Evolutionary conservation across 108 stramenopile genomes (phyloP), one percentile per base, ranked within the genome.

Genomic region (Cyclostephanos tholiformis): DNA sequence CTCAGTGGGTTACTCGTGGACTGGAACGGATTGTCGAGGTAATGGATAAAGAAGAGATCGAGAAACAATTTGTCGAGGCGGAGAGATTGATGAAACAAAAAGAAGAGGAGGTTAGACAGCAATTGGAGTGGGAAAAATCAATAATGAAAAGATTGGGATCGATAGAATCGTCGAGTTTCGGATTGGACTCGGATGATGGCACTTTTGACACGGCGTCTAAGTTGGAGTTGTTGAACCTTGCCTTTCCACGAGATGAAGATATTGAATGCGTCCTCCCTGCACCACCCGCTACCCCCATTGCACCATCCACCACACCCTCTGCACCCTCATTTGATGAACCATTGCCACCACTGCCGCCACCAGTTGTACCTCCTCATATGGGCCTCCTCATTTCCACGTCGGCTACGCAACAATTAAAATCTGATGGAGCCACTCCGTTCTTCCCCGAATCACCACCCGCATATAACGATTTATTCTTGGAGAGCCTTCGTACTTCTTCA

Each of bases 21-120:
- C 65, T 95, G 19, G 89, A 92, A 65, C 65, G 80, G 48, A 89
- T 95, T 30, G 88, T 84, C 1, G 78, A 84, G 16, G 71, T 76
- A 74, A 95, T 95, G 91, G 91, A 95, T 56, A 72, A 65, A 32
- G 82, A 92, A 63, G 94, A 95, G 36, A 63, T 57, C 32, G 32
- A 66, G 35, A 36, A 51, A 66, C 49, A 55, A 49, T 57, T 74
- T 22, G 69, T 57, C 20, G 69, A 72, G 29, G 76, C 69, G 22
- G 64, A 59, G 44, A 76, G 69, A 38, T 38, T 32, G 41, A 19
- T 57, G 43, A 67, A 69, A 76, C 75, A 76, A 48, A 62, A 83
- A 55, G 87, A 76, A 30, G 75, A 82, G 41, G 65, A 80, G 26
- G 61, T 76, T 63, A 46, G 67, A 23, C 70, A 78, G 32, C 36